Evolutionary conservation across 1,284 basidiomycete genomes (phyloP).

Genomic region (Athelia psychrophila): DNA sequence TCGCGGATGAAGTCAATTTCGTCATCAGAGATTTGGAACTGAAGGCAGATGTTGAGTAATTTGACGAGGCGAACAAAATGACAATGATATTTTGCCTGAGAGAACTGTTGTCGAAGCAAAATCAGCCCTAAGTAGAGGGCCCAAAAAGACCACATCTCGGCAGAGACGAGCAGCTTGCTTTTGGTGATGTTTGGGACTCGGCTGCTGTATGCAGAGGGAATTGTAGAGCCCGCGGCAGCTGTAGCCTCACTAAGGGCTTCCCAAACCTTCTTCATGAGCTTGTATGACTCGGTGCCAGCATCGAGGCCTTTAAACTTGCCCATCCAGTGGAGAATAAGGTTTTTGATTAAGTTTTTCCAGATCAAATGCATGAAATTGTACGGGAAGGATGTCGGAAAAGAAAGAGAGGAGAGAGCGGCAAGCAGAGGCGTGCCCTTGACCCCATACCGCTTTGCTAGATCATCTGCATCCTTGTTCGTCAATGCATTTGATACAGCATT

Average conservation of each 20-base stretch:
- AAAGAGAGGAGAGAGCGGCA: slow-evolving; percentile 20
- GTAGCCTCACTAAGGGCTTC: slow-evolving; percentile 24
- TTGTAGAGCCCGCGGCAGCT: slow-evolving; percentile 16
- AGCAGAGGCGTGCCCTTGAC: slow-evolving; percentile 27
- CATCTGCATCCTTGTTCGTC: slow-evolving; percentile 5
- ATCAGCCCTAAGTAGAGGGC: slow-evolving; percentile 24
- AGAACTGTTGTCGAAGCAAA: slow-evolving; percentile 20
- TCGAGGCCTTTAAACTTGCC: slow-evolving; percentile 28
- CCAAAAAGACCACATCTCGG: slow-evolving; percentile 28
- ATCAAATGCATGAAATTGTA: slow-evolving; percentile 37
- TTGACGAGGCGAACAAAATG: slow-evolving; percentile 29
- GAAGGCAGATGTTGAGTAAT: slow-evolving; percentile 24
- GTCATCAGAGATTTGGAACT: slow-evolving; percentile 21
- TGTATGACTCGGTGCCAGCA: slow-evolving; percentile 21
- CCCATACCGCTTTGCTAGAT: slow-evolving; percentile 20
- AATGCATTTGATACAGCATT: slow-evolving; percentile 17
- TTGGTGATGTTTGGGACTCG: slow-evolving; percentile 22
- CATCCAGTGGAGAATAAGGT: slow-evolving; percentile 37
- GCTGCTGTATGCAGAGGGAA: slow-evolving; percentile 24
- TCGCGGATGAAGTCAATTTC: slow-evolving; percentile 19
- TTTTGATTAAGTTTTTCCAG: slow-evolving; percentile 31
- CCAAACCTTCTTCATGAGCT: slow-evolving; percentile 17
- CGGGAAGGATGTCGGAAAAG: slow-evolving; percentile 28
- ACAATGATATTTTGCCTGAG: slow-evolving; percentile 21
- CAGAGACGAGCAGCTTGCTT: slow-evolving; percentile 17